Conservation (phyloP, 2,329 filamentous ascomycete species). For the Fusarium avenaceum region DNA sequence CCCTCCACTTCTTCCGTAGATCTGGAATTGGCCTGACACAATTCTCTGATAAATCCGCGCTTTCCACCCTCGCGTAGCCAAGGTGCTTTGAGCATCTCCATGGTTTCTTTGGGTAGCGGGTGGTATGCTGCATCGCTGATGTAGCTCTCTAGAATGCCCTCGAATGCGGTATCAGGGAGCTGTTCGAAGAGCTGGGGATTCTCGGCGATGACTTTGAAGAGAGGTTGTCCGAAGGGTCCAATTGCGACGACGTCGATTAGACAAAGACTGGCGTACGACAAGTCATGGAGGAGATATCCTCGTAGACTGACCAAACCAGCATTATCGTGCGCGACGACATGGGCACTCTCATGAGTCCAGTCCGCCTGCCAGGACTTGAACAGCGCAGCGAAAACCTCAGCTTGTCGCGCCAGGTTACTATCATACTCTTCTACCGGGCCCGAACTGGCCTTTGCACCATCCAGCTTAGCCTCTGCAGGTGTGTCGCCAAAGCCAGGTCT, state of each 20-base stretch:
- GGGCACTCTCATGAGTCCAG: slow-evolving; percentile 48
- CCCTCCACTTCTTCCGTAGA: slow-evolving; percentile 53
- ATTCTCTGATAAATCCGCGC: slow-evolving; percentile 57
- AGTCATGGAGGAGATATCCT: slow-evolving; percentile 55
- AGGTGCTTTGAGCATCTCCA: slow-evolving; percentile 54
- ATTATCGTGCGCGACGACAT: slow-evolving; percentile 61
- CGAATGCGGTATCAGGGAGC: slow-evolving; percentile 52
- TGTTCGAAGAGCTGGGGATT: slow-evolving; percentile 54
- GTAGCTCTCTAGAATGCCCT: slow-evolving; percentile 58
- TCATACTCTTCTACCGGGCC: slow-evolving; percentile 46
- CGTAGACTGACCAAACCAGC: slow-evolving; percentile 58
- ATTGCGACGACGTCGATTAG: slow-evolving; percentile 60
- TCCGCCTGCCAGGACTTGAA: slow-evolving; percentile 52
- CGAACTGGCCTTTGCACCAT: slow-evolving; percentile 7
- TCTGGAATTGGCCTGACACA: slow-evolving; percentile 51
- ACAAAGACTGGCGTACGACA: slow-evolving; percentile 56
- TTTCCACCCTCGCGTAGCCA: slow-evolving; percentile 53
- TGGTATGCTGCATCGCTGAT: slow-evolving; percentile 55
- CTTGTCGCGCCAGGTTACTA: slow-evolving; percentile 56
- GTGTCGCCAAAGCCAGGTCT: slow-evolving; percentile 60
- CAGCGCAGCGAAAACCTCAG: slow-evolving; percentile 56
- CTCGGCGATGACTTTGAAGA: slow-evolving; percentile 58
- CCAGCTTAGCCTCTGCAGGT: slow-evolving; percentile 45
- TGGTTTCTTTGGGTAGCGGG: slow-evolving; percentile 49
- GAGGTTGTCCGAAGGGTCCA: slow-evolving; percentile 58